phyloP scores from a whole-genome alignment of 2,329 filamentous ascomycete species.

The Scopulariopsis brevicaulis region DNA sequence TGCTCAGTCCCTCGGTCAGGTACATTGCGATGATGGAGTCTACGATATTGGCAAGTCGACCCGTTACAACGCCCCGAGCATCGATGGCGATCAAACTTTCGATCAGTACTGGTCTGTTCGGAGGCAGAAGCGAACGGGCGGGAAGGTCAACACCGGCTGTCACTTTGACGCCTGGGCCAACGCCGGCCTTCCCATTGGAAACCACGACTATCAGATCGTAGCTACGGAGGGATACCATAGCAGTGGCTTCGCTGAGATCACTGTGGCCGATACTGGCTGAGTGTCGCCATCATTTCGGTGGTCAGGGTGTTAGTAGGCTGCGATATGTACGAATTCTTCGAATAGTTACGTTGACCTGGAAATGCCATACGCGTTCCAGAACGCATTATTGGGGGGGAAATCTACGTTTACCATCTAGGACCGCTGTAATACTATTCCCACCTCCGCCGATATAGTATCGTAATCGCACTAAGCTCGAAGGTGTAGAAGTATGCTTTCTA shows the following conservation, averaged over 20 bases:
- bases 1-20: slow-evolving; percentile 18
- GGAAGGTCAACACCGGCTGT: slow-evolving; percentile 34
- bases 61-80: slow-evolving; percentile 29
- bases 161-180: slow-evolving; percentile 42
- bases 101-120: slow-evolving; percentile 43
- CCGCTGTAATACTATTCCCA: too few species aligned
- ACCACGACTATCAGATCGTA: slow-evolving; percentile 41
- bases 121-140: slow-evolving; percentile 33
- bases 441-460: too few species aligned
- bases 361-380: too few species aligned
- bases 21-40: slow-evolving; percentile 21
- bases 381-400: too few species aligned
- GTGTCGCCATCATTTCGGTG: too few species aligned
- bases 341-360: too few species aligned
- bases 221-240: slow-evolving; percentile 42
- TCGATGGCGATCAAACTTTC: slow-evolving; percentile 35
- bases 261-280: slow-evolving; percentile 16
- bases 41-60: slow-evolving; percentile 24
- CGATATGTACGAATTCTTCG: too few species aligned
- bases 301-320: too few species aligned
- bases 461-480: too few species aligned
- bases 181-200: slow-evolving; percentile 34
- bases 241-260: slow-evolving; percentile 33
- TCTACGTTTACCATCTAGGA: too few species aligned
- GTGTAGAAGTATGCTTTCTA: too few species aligned